Evolutionary conservation across 208 protist genomes (phyloP).

Genomic region (Leishmania amazonensis): DNA sequence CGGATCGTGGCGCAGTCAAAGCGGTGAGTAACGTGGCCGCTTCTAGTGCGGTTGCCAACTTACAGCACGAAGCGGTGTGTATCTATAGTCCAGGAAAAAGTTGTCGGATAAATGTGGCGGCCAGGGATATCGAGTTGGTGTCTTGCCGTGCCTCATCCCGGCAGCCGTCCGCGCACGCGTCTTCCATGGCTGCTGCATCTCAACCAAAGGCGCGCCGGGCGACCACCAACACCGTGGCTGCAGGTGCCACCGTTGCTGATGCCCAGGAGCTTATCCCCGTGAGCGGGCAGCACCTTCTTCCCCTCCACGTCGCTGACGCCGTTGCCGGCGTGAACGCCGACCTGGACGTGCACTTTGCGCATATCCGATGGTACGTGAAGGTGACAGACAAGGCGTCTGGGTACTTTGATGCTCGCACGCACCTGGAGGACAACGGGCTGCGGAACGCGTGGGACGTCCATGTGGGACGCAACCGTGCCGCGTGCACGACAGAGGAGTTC

Average conservation of each 20-base stretch:
- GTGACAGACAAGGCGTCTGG: constrained; percentile 29
- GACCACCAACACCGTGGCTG: neutral
- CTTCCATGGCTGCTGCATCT: neutral
- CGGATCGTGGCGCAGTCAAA: constrained; percentile 5
- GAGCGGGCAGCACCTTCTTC: constrained; percentile 24
- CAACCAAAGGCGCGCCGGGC: neutral
- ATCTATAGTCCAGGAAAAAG: neutral
- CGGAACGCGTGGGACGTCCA: constrained; percentile 52
- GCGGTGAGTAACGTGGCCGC: neutral
- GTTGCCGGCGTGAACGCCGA: constrained; percentile 50
- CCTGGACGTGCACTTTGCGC: constrained; percentile 53
- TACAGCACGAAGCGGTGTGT: neutral
- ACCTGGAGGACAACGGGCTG: constrained; percentile 59
- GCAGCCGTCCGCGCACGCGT: neutral
- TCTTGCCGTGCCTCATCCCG: neutral
- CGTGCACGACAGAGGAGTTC: constrained; percentile 68
- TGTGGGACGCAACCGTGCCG: constrained; percentile 58
- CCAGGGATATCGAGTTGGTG: neutral
- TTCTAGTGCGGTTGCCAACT: constrained; percentile 3
- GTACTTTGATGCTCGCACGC: constrained; percentile 45
- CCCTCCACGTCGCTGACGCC: constrained; percentile 19
- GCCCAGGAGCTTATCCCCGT: constrained; percentile 22
- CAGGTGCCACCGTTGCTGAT: neutral
- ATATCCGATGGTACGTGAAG: constrained; percentile 72
- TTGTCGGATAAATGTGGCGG: neutral